Base-by-base conservation (phyloP, 2,329 filamentous ascomycete genomes). In the Sporothrix globosa region DNA sequence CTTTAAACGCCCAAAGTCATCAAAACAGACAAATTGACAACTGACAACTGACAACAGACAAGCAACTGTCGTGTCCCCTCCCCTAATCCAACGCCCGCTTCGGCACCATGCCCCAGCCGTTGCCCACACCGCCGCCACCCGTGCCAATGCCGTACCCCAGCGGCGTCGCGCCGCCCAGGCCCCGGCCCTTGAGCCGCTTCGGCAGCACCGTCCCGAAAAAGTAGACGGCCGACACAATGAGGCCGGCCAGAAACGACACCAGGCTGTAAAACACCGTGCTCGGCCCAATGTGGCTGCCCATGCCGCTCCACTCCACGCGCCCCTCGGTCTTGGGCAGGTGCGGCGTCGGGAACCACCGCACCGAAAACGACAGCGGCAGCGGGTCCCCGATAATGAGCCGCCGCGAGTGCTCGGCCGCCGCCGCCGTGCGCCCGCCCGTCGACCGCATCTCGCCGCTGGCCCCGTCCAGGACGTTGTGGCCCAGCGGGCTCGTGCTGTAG, bases 301-400 rank as follows among this genome's bases (percentile, higher is more conserved):
- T 84, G 3, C 88, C 88, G 72, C 85, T 83, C 88, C 88, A 90
- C 79, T 89, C 87, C 6, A 90, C 86, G 72, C 82, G 83, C 13
- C 88, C 88, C 78, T 89, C 88, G n/a, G 84, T 87, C 78, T 85
- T 86, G 73, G 91, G 92, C 73, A 95, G 82, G 50, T 85, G 83
- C 0, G 91, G 90, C 30, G 87, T 91, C 0, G 91, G 91, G 79
- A 95, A 96, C 96, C 96, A 98, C 58, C 92, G 84, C 17, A 98
- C 90, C 53, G 88, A 91, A 76, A 98, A 92, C 58, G 84, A 86
- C 75, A 98, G 83, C 0, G 92, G 90, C 70, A 98, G 80, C 5
- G 91, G 87, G 79, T 98, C 94, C 14, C 95, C 94, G 74, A 97
- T 97, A 44, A 97, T 88, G 63, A 97, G 86, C 76, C 90, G 90